Base-by-base conservation (phyloP, 1,284 basidiomycete genomes). In the Thelephora terrestris region DNA sequence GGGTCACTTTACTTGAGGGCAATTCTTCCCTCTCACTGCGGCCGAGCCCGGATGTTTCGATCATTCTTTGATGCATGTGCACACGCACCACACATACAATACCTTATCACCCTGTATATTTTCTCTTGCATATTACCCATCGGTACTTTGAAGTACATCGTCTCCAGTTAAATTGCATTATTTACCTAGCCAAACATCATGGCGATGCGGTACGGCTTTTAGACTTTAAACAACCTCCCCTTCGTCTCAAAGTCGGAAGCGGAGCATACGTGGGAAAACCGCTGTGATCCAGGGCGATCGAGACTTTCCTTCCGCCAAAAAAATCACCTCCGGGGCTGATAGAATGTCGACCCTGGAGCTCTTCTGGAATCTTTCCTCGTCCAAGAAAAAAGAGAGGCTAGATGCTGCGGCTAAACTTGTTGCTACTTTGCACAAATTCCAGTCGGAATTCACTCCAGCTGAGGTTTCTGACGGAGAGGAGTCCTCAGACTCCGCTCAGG, bases 291-390 rank as follows among this genome's bases (percentile, higher is more conserved):
- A 6, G 21, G 14, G 39, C 39, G 39, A 42, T 42, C 39, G 39
- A 42, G 21, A 42, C 20, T 42, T 12, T 6, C n/a, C 25, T 42
- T 21, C 25, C 21, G 25, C 39, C 39, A 20, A 21, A 42, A 23
- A 42, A 42, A 42, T 23, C 20, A 25, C 25, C 25, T 21, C 5
- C 21, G 16, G 39, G 25, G 39, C n/a, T 21, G 39, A 42, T 32
- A 27, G 7, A 42, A 90, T 89, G 85, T 76, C 83, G 32, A 91
- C 86, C 29, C 78, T 97, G 47, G 86, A 90, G 34, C 77, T 96
- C 44, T 97, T 93, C 75, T 97, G 93, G 93, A 75, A 92, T 64
- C 74, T 97, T 43, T 92, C 93, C n/a, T 91, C 88, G 3, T 71
- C 79, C 3, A 80, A 78, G 34, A 88, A 81, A 64, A 79, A 83